phyloP scores from a whole-genome alignment of 2,329 filamentous ascomycete genomes.

The Exophiala phaeomuriformis region DNA sequence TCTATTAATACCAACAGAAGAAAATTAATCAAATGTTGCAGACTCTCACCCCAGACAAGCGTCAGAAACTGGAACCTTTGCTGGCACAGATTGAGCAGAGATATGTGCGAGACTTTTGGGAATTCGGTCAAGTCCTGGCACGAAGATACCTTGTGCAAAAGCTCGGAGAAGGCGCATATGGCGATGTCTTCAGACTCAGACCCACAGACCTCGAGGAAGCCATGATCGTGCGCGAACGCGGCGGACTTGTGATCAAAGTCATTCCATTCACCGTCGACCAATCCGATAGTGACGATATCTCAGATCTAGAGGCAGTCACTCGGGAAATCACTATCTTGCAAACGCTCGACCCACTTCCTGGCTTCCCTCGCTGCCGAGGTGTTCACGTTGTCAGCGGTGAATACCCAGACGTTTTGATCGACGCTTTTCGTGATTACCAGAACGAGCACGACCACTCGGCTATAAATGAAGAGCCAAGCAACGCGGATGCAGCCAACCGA shows the following conservation, averaged over 20 bases:
- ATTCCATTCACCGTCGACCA: constrained; percentile 36
- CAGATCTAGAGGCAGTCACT: constrained; percentile 42
- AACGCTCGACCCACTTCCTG: constrained; percentile 52
- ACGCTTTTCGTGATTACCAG: constrained; percentile 38
- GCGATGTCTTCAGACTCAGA: constrained; percentile 56
- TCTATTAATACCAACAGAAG: not conserved
- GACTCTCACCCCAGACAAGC: constrained; percentile 8
- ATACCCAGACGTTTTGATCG: constrained; percentile 47
- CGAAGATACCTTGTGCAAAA: constrained; percentile 47
- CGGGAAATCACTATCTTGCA: constrained; percentile 48
- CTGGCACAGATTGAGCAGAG: constrained; percentile 16
- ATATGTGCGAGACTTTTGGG: constrained; percentile 20
- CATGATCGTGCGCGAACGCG: constrained; percentile 31
- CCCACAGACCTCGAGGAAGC: constrained; percentile 29
- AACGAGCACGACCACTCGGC: constrained; percentile 38
- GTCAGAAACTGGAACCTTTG: constrained; percentile 12
- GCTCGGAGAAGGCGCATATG: constrained; percentile 60
- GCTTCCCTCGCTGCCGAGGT: constrained; percentile 56
- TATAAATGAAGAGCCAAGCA: constrained; percentile 50
- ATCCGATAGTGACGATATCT: constrained; percentile 10
- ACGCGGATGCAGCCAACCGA: constrained; percentile 46
- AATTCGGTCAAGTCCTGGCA: constrained; percentile 21
- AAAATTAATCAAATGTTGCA: not conserved
- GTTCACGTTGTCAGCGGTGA: constrained; percentile 52
- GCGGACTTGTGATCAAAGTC: constrained; percentile 43